Percentiles rank a stretch among this genome's conserved stretches.
Evolutionary conservation across 139 green algal species (phyloP).

Genomic region (Closterium sp.): DNA sequence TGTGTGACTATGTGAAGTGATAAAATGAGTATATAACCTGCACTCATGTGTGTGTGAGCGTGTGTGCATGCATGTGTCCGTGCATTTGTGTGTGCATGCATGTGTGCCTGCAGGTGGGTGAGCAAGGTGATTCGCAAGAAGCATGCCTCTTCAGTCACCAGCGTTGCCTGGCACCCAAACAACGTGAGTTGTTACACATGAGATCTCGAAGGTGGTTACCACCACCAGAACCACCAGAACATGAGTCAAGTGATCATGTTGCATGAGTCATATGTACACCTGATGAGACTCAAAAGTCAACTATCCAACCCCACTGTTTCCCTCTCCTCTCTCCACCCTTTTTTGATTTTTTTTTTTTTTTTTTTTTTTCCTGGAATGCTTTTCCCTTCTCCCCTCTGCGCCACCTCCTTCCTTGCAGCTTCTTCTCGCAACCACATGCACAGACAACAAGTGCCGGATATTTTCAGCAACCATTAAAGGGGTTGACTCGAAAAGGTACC

Average conservation of each 20-base stretch:
- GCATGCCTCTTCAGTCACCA: constrained; percentile 47
- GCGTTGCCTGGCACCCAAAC: constrained; percentile 56
- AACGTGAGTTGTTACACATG: constrained; percentile 28
- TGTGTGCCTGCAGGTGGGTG: constrained; percentile 38
- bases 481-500: constrained; percentile 9
- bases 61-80: constrained; percentile 42
- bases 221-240: no score
- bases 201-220: no score
- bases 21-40: neutral
- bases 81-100: no score
- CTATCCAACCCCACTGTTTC: no score
- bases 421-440: constrained; percentile 52
- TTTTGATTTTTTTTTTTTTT: neutral
- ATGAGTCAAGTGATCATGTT: neutral
- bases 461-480: constrained; percentile 40
- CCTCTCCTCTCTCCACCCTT: neutral
- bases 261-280: no score
- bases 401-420: neutral
- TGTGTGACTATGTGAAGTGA: no score
- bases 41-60: constrained; percentile 45
- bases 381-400: neutral
- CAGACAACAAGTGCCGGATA: constrained; percentile 50
- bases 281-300: no score
- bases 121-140: constrained; percentile 54
- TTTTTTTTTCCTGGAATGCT: neutral